Percentiles rank a stretch among this genome's conserved stretches.
phyloP scores from a whole-genome alignment of 1,139 yeast species.

The Blastobotrys raffinosifermentans region DNA sequence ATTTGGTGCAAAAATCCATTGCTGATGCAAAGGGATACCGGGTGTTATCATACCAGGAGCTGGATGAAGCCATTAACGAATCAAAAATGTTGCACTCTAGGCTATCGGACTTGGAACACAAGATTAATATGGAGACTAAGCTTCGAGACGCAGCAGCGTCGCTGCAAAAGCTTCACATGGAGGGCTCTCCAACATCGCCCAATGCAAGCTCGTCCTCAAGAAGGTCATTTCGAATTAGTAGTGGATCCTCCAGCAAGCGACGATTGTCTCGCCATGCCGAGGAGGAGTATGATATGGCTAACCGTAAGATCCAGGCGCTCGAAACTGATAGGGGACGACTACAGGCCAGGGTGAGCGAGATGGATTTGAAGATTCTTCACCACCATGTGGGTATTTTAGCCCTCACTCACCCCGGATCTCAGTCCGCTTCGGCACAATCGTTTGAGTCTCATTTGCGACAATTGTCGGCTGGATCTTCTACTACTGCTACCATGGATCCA shows the following conservation, averaged over 20 bases:
- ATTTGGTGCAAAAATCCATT: conserved; percentile 29
- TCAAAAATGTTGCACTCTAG: conserved; percentile 21
- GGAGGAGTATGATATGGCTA: conserved; percentile 29
- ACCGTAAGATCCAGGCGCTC: conserved; percentile 23
- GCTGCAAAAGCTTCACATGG: conserved; percentile 25
- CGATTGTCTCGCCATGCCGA: conserved; percentile 32
- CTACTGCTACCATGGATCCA: too few species aligned
- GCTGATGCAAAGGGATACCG: conserved; percentile 28
- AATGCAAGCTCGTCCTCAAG: conserved; percentile 10
- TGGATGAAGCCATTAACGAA: conserved; percentile 27
- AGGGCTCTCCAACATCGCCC: conserved; percentile 5
- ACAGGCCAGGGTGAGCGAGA: conserved; percentile 16
- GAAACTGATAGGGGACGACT: conserved; percentile 22
- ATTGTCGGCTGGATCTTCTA: neutral
- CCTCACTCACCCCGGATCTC: conserved; percentile 24
- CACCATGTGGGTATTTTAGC: conserved; percentile 34
- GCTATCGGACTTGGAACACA: conserved; percentile 24
- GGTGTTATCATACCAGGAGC: conserved; percentile 30
- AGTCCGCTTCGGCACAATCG: conserved; percentile 17
- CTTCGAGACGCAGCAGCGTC: conserved; percentile 33
- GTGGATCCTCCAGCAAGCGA: conserved; percentile 17
- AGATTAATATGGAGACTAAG: conserved; percentile 30
- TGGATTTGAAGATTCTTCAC: conserved; percentile 23
- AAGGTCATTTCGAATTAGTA: conserved; percentile 16
- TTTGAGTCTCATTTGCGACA: conserved; percentile 11